phyloP scores from a whole-genome alignment of 106 monocot species.

The Dendrobium chrysotoxum region DNA sequence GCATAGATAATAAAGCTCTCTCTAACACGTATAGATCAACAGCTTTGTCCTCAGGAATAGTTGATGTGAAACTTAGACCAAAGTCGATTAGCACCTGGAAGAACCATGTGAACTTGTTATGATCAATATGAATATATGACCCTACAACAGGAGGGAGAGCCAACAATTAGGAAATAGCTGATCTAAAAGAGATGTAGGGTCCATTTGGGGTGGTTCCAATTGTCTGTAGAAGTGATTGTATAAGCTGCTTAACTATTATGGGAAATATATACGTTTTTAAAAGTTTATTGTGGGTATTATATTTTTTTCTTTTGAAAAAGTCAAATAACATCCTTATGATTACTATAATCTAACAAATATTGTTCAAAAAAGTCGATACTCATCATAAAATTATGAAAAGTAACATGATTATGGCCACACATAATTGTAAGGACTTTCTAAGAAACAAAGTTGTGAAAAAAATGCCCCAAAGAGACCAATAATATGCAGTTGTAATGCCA shows the following conservation, averaged over 20 bases:
- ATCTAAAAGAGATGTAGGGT: too few relatives aligned
- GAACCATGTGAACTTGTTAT: background rate
- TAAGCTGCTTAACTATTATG: too few relatives aligned
- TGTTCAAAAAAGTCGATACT: background rate
- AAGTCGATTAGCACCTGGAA: slow-evolving; percentile 90
- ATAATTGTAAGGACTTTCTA: background rate
- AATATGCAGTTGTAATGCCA: background rate
- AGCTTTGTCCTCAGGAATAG: slow-evolving; percentile 91
- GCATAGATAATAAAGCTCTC: slow-evolving; percentile 86
- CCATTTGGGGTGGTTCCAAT: too few relatives aligned
- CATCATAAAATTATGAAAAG: background rate
- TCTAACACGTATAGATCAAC: slow-evolving; percentile 93
- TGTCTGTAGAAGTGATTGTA: too few relatives aligned
- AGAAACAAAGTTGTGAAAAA: background rate
- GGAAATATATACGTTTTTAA: too few relatives aligned
- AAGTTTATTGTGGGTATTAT: too few relatives aligned
- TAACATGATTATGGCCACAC: background rate
- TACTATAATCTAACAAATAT: too few relatives aligned
- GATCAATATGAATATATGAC: background rate
- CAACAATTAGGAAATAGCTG: too few relatives aligned
- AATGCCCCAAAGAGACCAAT: background rate
- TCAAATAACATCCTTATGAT: too few relatives aligned
- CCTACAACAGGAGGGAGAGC: background rate
- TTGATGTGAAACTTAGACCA: slow-evolving; percentile 79
- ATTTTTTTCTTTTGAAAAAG: too few relatives aligned